phyloP scores from a whole-genome alignment of 768 basidiomycete species.

The Xerocomellus chrysenteron region DNA sequence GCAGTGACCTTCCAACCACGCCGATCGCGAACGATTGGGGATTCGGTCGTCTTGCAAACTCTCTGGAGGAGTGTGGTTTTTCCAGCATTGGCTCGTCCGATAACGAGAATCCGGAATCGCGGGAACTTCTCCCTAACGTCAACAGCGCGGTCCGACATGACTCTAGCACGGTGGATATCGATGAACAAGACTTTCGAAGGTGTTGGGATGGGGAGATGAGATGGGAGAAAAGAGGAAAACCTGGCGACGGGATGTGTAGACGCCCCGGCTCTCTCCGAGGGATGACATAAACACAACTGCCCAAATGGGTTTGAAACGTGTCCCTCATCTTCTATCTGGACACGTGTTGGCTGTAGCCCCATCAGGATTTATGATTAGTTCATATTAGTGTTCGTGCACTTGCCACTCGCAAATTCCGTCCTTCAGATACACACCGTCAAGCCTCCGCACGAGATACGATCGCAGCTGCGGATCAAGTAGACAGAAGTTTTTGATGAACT shows the following conservation, averaged over 20 bases:
- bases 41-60: constrained; percentile 36
- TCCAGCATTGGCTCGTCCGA: constrained; percentile 41
- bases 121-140: not conserved
- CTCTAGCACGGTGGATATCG: not conserved
- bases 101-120: constrained; percentile 40
- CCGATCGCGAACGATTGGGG: constrained; percentile 29
- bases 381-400: too few species aligned
- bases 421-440: too few species aligned
- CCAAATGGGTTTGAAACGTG: not conserved
- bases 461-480: too few species aligned
- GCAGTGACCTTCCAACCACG: constrained; percentile 20
- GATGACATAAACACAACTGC: too few species aligned
- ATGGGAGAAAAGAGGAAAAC: not conserved
- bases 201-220: too few species aligned
- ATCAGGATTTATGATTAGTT: too few species aligned
- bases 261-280: too few species aligned
- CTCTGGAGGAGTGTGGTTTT: constrained; percentile 42
- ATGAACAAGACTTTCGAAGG: too few species aligned
- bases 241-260: not conserved
- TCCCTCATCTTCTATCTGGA: not conserved
- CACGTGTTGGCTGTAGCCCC: not conserved
- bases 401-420: too few species aligned
- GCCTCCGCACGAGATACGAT: too few species aligned
- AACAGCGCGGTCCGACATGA: not conserved
- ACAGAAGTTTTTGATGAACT: too few species aligned